phyloP scores from a whole-genome alignment of 768 basidiomycete species.

The Tricholoma sp. region DNA sequence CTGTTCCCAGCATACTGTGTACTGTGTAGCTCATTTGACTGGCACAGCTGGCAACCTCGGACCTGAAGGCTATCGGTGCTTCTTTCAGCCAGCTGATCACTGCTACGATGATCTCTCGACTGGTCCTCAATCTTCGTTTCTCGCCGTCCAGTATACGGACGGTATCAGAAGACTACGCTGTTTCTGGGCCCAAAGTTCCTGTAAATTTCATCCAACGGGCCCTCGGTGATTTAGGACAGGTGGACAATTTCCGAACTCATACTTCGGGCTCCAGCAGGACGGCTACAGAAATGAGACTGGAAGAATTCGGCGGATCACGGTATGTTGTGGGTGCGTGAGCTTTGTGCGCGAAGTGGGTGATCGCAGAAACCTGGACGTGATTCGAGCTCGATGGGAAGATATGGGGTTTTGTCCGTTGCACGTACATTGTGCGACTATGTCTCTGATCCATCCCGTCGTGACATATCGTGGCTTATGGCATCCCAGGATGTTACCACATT shows the following conservation, averaged over 20 bases:
- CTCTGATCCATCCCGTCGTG: too few species aligned
- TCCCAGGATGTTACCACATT: too few species aligned
- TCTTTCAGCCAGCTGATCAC: constrained; percentile 28
- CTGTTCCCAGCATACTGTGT: neutral
- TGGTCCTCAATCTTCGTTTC: constrained; percentile 25
- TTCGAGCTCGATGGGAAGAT: too few species aligned
- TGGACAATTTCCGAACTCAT: neutral
- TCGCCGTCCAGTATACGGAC: neutral
- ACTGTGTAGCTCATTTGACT: neutral
- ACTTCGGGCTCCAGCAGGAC: neutral
- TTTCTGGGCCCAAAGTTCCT: neutral
- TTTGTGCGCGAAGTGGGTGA: too few species aligned
- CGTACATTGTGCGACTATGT: too few species aligned
- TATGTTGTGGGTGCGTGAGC: neutral
- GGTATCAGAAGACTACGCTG: neutral
- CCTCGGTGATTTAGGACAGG: neutral
- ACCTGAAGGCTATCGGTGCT: constrained; percentile 27
- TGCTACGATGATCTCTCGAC: constrained; percentile 23
- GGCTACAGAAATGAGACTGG: neutral
- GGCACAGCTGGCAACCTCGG: constrained; percentile 14
- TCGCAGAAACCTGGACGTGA: too few species aligned
- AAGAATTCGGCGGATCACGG: neutral
- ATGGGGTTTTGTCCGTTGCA: too few species aligned
- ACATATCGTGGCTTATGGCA: too few species aligned
- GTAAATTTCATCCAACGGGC: neutral